Percentiles rank a stretch among this genome's conserved stretches.
Conservation (phyloP, 495 filamentous ascomycete species). For the Podospora pseudocomata region DNA sequence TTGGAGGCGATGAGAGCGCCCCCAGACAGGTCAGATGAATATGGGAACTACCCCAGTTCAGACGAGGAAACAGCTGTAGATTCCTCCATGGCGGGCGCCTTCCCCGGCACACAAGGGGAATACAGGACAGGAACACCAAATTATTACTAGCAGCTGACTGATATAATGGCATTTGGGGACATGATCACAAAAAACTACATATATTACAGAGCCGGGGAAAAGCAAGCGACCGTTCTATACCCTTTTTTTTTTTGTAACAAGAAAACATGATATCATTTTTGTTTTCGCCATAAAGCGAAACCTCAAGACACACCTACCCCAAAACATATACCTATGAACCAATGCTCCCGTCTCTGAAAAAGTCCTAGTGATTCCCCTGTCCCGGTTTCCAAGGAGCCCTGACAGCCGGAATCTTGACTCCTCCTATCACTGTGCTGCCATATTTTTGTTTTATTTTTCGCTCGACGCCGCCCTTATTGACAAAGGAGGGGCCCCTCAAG, state of each 20-base stretch:
- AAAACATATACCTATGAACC: not conserved
- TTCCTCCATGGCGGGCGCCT: constrained; percentile 33
- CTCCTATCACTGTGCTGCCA: not conserved
- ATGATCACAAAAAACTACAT: not conserved
- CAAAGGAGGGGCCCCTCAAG: not conserved
- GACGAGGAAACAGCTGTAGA: constrained; percentile 40
- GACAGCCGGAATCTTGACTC: too few species aligned
- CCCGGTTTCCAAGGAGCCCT: not conserved
- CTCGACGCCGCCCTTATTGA: not conserved
- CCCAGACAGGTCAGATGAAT: constrained; percentile 52
- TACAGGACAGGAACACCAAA: constrained; percentile 38
- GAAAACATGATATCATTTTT: not conserved
- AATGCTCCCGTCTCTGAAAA: not conserved
- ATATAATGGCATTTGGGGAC: not conserved
- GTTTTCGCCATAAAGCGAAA: not conserved
- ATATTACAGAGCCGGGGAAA: not conserved
- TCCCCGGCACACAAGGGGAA: constrained; percentile 36
- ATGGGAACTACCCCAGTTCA: constrained; percentile 39
- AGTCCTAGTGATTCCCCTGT: not conserved
- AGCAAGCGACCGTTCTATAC: not conserved
- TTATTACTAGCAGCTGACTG: constrained; percentile 30
- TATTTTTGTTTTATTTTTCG: too few species aligned
- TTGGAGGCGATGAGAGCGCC: constrained; percentile 51
- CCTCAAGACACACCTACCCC: not conserved
- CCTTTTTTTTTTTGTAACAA: not conserved